A percentile compares a stretch with the other conserved stretches of the same genome.
These are phyloP conservation scores for Clausena lansium DNA, from an alignment of 345 rosid genomes.

Conservation along the genomic window DNA sequence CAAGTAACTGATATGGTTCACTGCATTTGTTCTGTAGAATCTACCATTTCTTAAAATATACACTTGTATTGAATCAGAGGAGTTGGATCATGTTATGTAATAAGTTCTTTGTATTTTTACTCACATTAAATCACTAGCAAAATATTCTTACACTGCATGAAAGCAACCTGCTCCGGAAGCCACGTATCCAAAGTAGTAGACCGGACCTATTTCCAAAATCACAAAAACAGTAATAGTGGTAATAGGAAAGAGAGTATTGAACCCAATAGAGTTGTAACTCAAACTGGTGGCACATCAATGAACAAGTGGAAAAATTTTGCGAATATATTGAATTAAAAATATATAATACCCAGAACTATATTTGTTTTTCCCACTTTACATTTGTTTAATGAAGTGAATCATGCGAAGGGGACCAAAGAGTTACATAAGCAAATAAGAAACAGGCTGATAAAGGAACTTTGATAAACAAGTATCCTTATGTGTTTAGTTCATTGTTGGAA, in stretches of 20 bases:
- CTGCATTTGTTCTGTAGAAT: not conserved
- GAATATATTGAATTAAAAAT: not conserved
- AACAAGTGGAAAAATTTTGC: not conserved
- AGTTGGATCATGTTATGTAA: conserved; percentile 1
- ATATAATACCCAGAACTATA: not conserved
- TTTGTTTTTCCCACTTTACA: not conserved
- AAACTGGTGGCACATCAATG: not conserved
- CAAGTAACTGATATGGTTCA: not conserved
- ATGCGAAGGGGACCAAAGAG: not conserved
- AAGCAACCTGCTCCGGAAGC: conserved; percentile 93
- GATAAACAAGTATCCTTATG: not conserved
- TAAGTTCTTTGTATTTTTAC: not conserved
- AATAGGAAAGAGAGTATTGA: not conserved
- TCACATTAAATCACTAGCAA: not conserved
- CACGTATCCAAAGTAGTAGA: conserved; percentile 75
- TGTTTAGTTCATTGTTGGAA: not conserved
- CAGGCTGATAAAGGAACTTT: not conserved
- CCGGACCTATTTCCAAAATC: conserved; percentile 68
- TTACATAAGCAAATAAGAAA: not conserved
- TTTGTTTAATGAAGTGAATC: too few relatives aligned
- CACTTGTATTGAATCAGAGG: not conserved
- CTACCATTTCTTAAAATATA: not conserved
- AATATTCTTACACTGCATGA: conserved; percentile 66
- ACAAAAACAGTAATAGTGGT: not conserved
- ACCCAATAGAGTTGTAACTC: not conserved